These are phyloP conservation scores for Trichocladium uniseriatum DNA, from an alignment of 495 filamentous ascomycete species.

Conservation along the genomic window DNA sequence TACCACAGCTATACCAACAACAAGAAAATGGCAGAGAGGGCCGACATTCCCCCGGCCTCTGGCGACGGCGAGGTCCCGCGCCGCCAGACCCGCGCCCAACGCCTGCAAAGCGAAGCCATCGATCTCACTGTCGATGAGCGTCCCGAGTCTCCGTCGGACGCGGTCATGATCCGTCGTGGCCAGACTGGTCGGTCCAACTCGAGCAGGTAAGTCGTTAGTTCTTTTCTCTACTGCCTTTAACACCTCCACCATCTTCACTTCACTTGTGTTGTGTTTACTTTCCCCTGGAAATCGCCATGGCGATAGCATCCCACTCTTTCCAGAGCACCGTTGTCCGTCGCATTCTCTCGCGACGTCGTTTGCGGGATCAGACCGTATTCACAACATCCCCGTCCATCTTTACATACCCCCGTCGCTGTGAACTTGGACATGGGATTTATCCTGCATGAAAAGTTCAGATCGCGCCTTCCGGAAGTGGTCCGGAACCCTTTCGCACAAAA, in stretches of 20 bases:
- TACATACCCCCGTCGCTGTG: too few relatives aligned
- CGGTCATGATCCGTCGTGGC: conserved; percentile 11
- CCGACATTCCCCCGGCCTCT: background rate
- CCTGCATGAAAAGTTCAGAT: too few relatives aligned
- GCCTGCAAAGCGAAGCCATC: background rate
- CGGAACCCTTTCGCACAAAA: too few relatives aligned
- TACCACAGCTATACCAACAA: background rate
- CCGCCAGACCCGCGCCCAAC: background rate
- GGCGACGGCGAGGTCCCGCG: background rate
- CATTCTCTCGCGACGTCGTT: too few relatives aligned
- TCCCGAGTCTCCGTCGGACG: conserved; percentile 13
- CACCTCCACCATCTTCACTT: too few relatives aligned
- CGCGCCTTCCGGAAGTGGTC: too few relatives aligned
- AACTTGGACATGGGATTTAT: too few relatives aligned
- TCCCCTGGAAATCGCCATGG: too few relatives aligned
- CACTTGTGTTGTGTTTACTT: background rate
- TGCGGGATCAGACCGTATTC: too few relatives aligned
- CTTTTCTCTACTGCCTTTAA: background rate
- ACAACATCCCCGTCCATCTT: too few relatives aligned
- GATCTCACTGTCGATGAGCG: background rate
- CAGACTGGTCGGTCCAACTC: background rate
- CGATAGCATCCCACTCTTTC: background rate
- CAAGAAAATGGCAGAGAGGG: background rate
- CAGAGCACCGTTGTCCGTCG: background rate
- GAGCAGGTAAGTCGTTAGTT: conserved; percentile 6